These are phyloP conservation scores for Nothophoma quercina DNA, from an alignment of 2,329 filamentous ascomycete species.

Conservation along the genomic window DNA sequence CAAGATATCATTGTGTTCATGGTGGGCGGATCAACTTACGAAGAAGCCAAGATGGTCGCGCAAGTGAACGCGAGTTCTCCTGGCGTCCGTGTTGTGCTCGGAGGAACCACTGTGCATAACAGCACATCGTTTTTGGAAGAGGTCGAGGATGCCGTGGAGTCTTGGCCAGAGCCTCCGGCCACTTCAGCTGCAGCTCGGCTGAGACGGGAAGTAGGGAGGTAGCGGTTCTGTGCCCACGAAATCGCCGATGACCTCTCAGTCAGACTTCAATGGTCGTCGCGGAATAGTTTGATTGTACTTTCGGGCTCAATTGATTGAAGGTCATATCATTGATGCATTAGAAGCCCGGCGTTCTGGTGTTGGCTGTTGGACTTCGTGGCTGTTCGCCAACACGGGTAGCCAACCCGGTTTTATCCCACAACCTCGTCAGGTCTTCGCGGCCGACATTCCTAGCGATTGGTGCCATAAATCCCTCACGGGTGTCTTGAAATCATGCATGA, in stretches of 20 bases:
- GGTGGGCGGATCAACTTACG: constrained; percentile 90
- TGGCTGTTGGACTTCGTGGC: constrained; percentile 8
- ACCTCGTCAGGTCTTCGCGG: constrained; percentile 8
- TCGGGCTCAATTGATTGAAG: not conserved
- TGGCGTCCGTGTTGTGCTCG: constrained; percentile 86
- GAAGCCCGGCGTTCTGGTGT: constrained; percentile 9
- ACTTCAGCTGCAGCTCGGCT: constrained; percentile 67
- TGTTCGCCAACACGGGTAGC: constrained; percentile 7
- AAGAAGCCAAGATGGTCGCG: constrained; percentile 96
- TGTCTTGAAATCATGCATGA: not conserved
- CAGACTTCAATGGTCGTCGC: not conserved
- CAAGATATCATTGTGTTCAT: constrained; percentile 97
- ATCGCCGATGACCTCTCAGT: not conserved
- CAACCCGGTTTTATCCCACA: constrained; percentile 14
- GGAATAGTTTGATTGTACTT: not conserved
- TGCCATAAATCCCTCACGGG: constrained; percentile 16
- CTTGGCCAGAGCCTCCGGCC: constrained; percentile 74
- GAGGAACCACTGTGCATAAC: constrained; percentile 88
- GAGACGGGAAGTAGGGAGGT: constrained; percentile 66
- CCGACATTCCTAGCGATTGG: constrained; percentile 12
- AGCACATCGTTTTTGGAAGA: constrained; percentile 88
- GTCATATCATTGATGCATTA: not conserved
- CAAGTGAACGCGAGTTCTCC: constrained; percentile 90
- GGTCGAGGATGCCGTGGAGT: constrained; percentile 84
- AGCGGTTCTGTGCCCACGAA: constrained; percentile 1